Evolutionary conservation across 2,329 filamentous ascomycete species (phyloP), one percentile per base, ranked within the genome.

Genomic region (Gaeumannomyces tritici): DNA sequence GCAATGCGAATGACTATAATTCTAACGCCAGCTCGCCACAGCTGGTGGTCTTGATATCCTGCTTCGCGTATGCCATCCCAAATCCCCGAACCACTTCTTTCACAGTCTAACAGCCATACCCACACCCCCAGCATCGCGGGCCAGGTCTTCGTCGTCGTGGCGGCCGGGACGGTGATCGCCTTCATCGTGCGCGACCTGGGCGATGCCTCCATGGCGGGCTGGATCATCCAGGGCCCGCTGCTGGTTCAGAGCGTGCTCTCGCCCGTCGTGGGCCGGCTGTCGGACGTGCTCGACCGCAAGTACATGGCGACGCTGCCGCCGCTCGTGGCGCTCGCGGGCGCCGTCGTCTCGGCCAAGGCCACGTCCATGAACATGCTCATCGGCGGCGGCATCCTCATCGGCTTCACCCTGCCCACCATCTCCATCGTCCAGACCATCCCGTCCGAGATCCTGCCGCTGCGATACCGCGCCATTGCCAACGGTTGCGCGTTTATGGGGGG

Each of bases 201-300:
- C 13, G 76, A 80, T 56, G 72, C 76, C 13, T 71, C 76, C 1
- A 74, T 83, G 21, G 74, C 80, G 1, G 80, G 81, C 31, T 84
- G 82, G 81, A 78, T 84, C 64, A 84, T 84, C 60, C 80, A 81
- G 72, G 82, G 81, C 0, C 83, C 82, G 0, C 73, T 85, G 0
- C 75, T 85, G 12, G 83, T 84, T 77, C 83, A 85, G 70, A 77
- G 75, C 57, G 82, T 83, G 2, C 73, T 84, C 1, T 83, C 80
- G 1, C 83, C 82, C 4, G 76, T 84, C 26, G 76, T 84, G 3
- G 82, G 83, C 13, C 77, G 82, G 4, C 75, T 85, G 0, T 84
- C 81, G 12, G 82, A 85, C 69, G 80, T 84, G 2, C 70, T 83
- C 1, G 80, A 84, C 64, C 75, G 82, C 58, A 84, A 84, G 68